These are phyloP conservation scores for Entomophthora muscae DNA, from an alignment of 371 early-diverging fungal genomes.

Conservation along the genomic window DNA sequence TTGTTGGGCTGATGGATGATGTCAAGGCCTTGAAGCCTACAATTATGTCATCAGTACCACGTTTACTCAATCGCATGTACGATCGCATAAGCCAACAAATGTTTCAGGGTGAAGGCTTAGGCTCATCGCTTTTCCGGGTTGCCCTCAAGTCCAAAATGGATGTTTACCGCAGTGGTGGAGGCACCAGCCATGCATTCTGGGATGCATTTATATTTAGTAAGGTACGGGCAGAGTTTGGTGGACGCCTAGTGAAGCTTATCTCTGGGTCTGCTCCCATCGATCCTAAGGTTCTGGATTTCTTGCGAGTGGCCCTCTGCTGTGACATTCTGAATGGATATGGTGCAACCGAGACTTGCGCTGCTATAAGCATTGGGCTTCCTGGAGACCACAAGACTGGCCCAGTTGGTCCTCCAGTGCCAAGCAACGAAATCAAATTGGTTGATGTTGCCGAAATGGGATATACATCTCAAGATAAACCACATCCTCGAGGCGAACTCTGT, in stretches of 20 bases:
- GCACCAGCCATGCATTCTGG: conserved; percentile 56
- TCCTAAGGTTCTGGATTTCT: conserved; percentile 63
- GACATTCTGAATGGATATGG: conserved; percentile 32
- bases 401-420: conserved; percentile 3
- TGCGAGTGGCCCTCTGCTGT: conserved; percentile 60
- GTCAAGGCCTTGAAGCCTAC: conserved; percentile 61
- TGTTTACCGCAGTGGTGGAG: conserved; percentile 32
- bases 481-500: conserved; percentile 81
- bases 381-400: conserved; percentile 1
- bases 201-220: conserved; percentile 86
- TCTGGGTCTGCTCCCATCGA: conserved; percentile 87
- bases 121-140: conserved; percentile 34
- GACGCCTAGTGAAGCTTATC: conserved; percentile 56
- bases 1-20: conserved; percentile 59
- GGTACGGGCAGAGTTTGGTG: conserved; percentile 73
- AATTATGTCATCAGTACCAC: conserved; percentile 74
- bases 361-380: neutral
- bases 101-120: conserved; percentile 36
- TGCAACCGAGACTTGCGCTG: neutral
- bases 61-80: conserved; percentile 81
- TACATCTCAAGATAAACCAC: conserved; percentile 45
- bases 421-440: conserved; percentile 62
- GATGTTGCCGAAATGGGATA: conserved; percentile 84
- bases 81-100: conserved; percentile 58
- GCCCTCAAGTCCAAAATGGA: conserved; percentile 40